These are phyloP conservation scores for Mycogone perniciosa DNA, from an alignment of 2,329 filamentous ascomycete species.

Conservation along the genomic window DNA sequence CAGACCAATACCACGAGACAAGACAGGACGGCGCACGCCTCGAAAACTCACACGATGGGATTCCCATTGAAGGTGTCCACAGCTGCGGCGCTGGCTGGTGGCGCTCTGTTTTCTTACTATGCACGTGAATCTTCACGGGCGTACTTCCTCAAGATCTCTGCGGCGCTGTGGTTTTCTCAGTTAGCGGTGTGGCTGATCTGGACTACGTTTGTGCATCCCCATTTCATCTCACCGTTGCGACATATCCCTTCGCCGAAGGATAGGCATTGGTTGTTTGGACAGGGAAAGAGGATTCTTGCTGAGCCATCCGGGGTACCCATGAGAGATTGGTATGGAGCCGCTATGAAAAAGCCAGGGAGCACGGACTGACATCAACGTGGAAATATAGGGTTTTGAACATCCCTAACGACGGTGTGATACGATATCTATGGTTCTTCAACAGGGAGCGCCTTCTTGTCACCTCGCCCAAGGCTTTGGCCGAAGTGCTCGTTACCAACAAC, in stretches of 20 bases:
- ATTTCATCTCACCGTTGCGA: conserved; percentile 43
- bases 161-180: conserved; percentile 30
- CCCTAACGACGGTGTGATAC: conserved; percentile 62
- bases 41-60: conserved; percentile 15
- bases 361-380: background rate
- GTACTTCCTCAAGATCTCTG: conserved; percentile 29
- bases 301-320: conserved; percentile 39
- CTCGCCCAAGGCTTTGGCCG: conserved; percentile 58
- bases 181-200: conserved; percentile 33
- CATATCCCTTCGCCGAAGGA: conserved; percentile 39
- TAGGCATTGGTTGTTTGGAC: conserved; percentile 43
- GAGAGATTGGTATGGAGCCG: conserved; percentile 39
- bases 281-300: conserved; percentile 34
- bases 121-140: conserved; percentile 23
- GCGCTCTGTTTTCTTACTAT: conserved; percentile 16
- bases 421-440: conserved; percentile 58
- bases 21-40: background rate
- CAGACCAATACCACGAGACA: no score
- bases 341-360: no score
- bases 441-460: conserved; percentile 56
- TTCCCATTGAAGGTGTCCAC: conserved; percentile 21
- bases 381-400: conserved; percentile 26
- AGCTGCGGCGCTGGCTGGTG: conserved; percentile 19
- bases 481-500: conserved; percentile 61
- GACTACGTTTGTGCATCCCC: conserved; percentile 41